Evolutionary conservation across 1,284 basidiomycete genomes (phyloP).

Genomic region (Rhodofomes roseus): DNA sequence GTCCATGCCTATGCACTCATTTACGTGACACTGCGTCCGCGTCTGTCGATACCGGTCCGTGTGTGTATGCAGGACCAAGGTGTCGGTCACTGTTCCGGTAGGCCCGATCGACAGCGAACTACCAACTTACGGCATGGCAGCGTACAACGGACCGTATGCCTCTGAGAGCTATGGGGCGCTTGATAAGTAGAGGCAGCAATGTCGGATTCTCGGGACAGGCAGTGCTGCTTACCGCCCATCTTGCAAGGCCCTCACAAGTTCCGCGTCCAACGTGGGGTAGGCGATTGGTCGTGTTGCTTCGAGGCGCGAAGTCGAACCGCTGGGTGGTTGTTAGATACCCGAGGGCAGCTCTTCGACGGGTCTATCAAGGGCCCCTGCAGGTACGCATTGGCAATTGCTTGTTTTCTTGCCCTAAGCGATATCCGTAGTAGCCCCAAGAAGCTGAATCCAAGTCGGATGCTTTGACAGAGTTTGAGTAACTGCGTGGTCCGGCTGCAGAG

Average conservation of each 20-base stretch:
- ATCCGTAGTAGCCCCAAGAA: not conserved
- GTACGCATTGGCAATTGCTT: not conserved
- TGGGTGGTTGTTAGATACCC: not conserved
- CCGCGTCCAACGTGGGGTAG: not conserved
- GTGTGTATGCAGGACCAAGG: not conserved
- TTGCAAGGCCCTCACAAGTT: not conserved
- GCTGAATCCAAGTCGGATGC: not conserved
- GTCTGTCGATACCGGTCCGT: not conserved
- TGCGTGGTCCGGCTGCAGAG: too few relatives aligned
- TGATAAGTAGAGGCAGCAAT: not conserved
- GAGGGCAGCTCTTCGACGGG: not conserved
- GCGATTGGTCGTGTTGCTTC: not conserved
- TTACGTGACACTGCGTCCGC: not conserved
- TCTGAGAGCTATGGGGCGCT: not conserved
- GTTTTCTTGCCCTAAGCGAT: not conserved
- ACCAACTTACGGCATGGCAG: not conserved
- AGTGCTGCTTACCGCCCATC: not conserved
- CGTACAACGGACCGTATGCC: not conserved
- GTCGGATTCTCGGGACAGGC: not conserved
- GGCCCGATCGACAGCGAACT: not conserved
- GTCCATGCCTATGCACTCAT: not conserved
- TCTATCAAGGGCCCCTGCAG: not conserved
- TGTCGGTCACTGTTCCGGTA: not conserved
- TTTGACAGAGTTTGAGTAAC: not conserved
- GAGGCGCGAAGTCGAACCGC: not conserved